phyloP scores from a whole-genome alignment of 306 rosid genomes.

The Luffa acutangula region DNA sequence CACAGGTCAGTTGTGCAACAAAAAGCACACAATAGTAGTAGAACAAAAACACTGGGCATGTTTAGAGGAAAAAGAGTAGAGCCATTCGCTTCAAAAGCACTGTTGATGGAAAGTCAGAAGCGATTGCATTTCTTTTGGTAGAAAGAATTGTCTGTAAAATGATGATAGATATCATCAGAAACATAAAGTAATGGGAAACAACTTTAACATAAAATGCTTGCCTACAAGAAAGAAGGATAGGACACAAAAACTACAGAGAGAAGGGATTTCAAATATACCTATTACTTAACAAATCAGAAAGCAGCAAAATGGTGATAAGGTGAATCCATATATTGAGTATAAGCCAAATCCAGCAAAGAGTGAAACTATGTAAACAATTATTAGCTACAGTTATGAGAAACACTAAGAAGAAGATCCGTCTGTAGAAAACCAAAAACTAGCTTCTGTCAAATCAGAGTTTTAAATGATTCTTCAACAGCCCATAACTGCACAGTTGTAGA shows the following conservation, averaged over 20 bases:
- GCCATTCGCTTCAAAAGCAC: neutral
- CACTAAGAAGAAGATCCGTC: neutral
- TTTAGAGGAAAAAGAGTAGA: neutral
- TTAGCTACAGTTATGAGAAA: conserved; percentile 4
- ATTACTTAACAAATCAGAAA: neutral
- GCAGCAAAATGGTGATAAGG: neutral
- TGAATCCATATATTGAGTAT: neutral
- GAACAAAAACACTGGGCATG: neutral
- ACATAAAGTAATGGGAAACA: neutral
- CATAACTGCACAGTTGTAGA: conserved; percentile 96
- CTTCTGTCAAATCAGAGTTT: neutral
- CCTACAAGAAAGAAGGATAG: neutral
- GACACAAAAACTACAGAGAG: neutral
- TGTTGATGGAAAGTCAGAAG: neutral
- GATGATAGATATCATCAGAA: neutral
- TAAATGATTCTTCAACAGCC: conserved; percentile 61
- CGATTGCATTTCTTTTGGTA: neutral
- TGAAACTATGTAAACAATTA: neutral
- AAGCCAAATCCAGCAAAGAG: conserved; percentile 1
- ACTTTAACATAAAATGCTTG: neutral
- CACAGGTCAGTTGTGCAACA: neutral
- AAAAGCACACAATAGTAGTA: neutral
- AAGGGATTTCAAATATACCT: neutral
- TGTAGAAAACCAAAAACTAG: conserved; percentile 1
- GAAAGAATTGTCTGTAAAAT: neutral